Evolutionary conservation across 371 early-diverging fungal genomes (phyloP).

Genomic region (Mucor saturninus): DNA sequence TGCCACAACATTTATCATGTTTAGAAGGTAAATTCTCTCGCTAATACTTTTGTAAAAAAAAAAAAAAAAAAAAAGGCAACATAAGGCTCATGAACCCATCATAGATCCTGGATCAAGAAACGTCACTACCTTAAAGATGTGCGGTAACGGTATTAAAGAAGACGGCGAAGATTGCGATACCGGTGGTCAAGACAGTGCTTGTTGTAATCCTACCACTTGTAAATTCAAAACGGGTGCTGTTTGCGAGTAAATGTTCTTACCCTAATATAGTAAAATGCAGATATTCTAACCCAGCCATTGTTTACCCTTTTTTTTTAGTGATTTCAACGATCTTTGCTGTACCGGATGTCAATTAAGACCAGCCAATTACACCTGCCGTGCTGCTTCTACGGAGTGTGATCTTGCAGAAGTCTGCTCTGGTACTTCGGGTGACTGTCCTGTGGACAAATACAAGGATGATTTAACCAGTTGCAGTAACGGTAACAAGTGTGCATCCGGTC

Average conservation of each 20-base stretch:
- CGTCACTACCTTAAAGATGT: slow-evolving; percentile 66
- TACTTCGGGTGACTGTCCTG: slow-evolving; percentile 75
- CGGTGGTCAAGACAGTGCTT: slow-evolving; percentile 72
- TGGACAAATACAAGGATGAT: slow-evolving; percentile 70
- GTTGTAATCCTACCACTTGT: slow-evolving; percentile 86
- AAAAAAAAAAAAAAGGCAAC: background rate
- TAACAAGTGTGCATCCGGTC: slow-evolving; percentile 84
- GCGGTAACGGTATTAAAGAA: slow-evolving; percentile 95
- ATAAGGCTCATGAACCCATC: slow-evolving; percentile 10
- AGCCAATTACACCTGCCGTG: slow-evolving; percentile 78
- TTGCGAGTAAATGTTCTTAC: slow-evolving; percentile 66
- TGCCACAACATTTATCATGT: slow-evolving; percentile 59
- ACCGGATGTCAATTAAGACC: slow-evolving; percentile 72
- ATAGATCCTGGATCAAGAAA: slow-evolving; percentile 63
- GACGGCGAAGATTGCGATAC: slow-evolving; percentile 94
- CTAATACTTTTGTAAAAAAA: background rate
- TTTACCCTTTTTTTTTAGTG: slow-evolving; percentile 46
- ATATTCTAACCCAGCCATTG: too few species aligned
- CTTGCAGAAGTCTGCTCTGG: slow-evolving; percentile 84
- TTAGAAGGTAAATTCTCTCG: slow-evolving; percentile 47
- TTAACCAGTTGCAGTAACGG: slow-evolving; percentile 69
- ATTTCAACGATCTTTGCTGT: slow-evolving; percentile 88
- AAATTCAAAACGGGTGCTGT: slow-evolving; percentile 78
- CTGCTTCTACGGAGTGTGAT: slow-evolving; percentile 83
- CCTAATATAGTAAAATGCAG: background rate